Base-by-base conservation (phyloP, 495 filamentous ascomycete genomes). In the Baudoinia panamericana region DNA sequence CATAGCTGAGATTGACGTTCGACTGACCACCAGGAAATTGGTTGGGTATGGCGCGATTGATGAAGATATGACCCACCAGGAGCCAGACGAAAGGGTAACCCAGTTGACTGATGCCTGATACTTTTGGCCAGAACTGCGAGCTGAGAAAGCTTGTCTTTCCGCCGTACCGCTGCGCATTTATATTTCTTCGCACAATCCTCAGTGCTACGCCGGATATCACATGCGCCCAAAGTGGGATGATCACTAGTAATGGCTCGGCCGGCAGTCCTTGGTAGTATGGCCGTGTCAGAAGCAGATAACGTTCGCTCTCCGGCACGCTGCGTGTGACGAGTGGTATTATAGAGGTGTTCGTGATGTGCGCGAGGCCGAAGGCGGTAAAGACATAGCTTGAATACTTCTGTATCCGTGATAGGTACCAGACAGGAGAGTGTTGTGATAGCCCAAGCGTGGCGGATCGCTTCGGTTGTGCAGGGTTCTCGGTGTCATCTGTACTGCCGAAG, bases 371-470 rank as follows among this genome's bases (percentile, higher is more conserved):
- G 47, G 80, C 55, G 29, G 76, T 77, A 56, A 93, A 85, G 27
- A 80, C 76, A 59, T 93, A 93, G 52, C 80, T 80, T 11, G 83
- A 87, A 67, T 90, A 93, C 57, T 70, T 76, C 55, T 93, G 87
- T 21, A 87, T 64, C 31, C 81, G 78, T 17, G 70, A 70, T 48
- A 94, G 22, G 26, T 42, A 47, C 23, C 38, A 45, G 20, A 41
- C 40, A 7, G 43, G 16, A 33, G 17, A n/a, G 24, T 44, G 41
- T 49, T 53, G 54, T 59, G 63, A 30, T 43, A 55, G 30, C 50
- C 46, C 57, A 15, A 63, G 46, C n/a, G 57, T 54, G 19, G 47
- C 45, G 25, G 56, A 46, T 33, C 51, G 47, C n/a, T 39, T 15
- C n/a, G 43, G 35, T 19, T 34, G 20, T 12, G 26, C 22, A 9